A percentile compares a stretch with the other conserved stretches of the same genome.
phyloP scores from a whole-genome alignment of 768 basidiomycete species.

The Boletus vermiculosoides region DNA sequence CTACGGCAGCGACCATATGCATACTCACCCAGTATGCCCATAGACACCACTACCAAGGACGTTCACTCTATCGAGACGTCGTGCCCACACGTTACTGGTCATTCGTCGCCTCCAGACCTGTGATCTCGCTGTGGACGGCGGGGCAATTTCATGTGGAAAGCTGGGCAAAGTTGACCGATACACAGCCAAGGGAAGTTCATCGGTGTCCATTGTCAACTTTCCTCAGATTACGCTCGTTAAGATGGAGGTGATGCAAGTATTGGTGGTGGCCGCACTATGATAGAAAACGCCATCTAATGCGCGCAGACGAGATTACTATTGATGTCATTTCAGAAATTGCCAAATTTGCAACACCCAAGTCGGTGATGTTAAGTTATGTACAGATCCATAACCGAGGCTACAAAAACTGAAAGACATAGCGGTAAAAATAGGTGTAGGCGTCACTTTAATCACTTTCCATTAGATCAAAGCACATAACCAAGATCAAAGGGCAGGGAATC shows the following conservation, averaged over 20 bases:
- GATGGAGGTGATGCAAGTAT: not conserved
- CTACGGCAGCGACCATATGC: conserved; percentile 10
- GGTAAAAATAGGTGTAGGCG: not conserved
- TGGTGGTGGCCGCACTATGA: not conserved
- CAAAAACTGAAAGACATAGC: not conserved
- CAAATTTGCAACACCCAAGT: not conserved
- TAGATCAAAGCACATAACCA: conserved; percentile 14
- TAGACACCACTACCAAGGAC: conserved; percentile 60
- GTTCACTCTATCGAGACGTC: conserved; percentile 60
- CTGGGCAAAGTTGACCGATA: conserved; percentile 4
- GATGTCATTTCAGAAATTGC: not conserved
- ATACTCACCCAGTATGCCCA: conserved; percentile 70
- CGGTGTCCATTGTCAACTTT: conserved; percentile 14
- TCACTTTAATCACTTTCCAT: not conserved
- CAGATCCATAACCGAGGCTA: not conserved
- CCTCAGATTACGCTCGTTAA: not conserved
- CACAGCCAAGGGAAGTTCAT: conserved; percentile 1
- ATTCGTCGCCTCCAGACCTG: conserved; percentile 24
- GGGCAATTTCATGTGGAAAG: conserved; percentile 4
- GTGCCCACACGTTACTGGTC: conserved; percentile 27
- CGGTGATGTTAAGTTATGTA: not conserved
- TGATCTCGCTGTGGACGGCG: conserved; percentile 24
- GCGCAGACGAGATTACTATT: too few species aligned
- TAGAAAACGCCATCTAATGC: not conserved
- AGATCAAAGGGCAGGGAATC: not conserved